Evolutionary conservation across 345 rosid species (phyloP).

Genomic region (Citrus mangshanensis): DNA sequence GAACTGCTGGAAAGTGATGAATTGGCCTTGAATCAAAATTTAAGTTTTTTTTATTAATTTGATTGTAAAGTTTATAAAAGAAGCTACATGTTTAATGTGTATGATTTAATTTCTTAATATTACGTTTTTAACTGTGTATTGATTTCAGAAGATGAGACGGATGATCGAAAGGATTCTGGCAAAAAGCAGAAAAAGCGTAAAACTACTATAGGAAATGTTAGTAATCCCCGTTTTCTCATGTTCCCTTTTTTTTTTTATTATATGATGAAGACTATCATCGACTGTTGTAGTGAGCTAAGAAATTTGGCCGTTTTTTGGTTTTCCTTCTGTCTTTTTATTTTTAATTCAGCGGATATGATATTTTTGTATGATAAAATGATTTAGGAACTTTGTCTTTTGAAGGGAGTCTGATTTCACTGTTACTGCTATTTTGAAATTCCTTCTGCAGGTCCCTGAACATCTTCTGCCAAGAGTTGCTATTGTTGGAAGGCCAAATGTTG

Average conservation of each 20-base stretch:
- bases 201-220: slow-evolving; percentile 31
- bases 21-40: not conserved
- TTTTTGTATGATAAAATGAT: not conserved
- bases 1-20: not conserved
- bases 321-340: not conserved
- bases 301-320: not conserved
- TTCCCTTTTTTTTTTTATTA: not conserved
- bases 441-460: slow-evolving; percentile 80
- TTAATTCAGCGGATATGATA: not conserved
- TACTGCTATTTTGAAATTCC: slow-evolving; percentile 7
- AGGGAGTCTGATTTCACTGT: not conserved
- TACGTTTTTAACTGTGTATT: not conserved
- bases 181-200: slow-evolving; percentile 52
- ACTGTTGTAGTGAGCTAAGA: not conserved
- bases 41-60: not conserved
- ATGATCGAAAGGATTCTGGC: slow-evolving; percentile 42
- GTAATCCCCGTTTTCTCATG: slow-evolving; percentile 16
- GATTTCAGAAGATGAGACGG: slow-evolving; percentile 56
- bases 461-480: slow-evolving; percentile 82
- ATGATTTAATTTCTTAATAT: not conserved
- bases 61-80: not conserved
- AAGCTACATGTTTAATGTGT: not conserved
- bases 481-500: slow-evolving; percentile 96
- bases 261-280: not conserved
- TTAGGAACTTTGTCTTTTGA: not conserved